phyloP scores from a whole-genome alignment of 139 green algal species.

The Chlamydomonas sp. region DNA sequence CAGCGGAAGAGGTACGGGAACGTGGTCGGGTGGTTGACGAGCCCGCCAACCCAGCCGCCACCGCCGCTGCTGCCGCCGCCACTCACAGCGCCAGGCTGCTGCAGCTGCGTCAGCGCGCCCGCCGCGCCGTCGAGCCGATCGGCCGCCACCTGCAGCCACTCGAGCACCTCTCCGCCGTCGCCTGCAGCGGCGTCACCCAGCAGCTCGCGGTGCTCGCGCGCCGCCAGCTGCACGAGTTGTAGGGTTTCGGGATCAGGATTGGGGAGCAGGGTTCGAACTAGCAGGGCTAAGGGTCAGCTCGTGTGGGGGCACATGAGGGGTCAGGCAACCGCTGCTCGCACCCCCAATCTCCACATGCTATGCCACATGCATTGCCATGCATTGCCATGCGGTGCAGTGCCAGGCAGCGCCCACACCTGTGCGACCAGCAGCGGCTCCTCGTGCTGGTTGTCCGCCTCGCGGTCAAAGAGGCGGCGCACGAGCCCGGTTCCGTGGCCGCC shows the following conservation, averaged over 20 bases:
- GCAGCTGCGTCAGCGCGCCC: not conserved
- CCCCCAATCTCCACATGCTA: not conserved
- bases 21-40: constrained; percentile 27
- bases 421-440: constrained; percentile 64
- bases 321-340: not conserved
- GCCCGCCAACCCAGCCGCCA: constrained; percentile 12
- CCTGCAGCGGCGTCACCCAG: not conserved
- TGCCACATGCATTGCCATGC: not conserved
- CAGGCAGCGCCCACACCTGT: constrained; percentile 53
- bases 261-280: not conserved
- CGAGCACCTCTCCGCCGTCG: not conserved
- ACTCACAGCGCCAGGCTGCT: too few species aligned
- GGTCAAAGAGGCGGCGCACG: constrained; percentile 65
- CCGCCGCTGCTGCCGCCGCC: not conserved
- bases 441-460: constrained; percentile 79
- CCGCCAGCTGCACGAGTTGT: constrained; percentile 11
- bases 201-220: not conserved
- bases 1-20: constrained; percentile 37
- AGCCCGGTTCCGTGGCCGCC: not conserved
- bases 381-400: not conserved
- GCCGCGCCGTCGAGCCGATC: not conserved
- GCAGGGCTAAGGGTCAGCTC: not conserved
- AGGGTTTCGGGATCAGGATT: too few species aligned
- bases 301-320: not conserved
- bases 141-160: not conserved